These are phyloP conservation scores for Cymbopogon flexuosus DNA, from an alignment of 202 grass and related monocot species.

Conservation along the genomic window DNA sequence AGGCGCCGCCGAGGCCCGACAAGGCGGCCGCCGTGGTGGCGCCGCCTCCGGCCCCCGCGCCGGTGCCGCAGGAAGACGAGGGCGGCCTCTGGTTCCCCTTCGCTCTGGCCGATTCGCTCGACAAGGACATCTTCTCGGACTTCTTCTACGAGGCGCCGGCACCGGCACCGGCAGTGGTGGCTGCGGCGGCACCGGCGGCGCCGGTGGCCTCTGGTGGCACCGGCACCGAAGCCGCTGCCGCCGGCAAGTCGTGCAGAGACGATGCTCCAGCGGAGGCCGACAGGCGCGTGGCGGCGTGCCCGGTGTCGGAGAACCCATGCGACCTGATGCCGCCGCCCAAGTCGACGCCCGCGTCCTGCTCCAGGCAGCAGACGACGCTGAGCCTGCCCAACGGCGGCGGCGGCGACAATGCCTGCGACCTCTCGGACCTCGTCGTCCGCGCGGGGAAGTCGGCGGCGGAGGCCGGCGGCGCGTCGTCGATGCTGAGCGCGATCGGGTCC, in stretches of 20 bases:
- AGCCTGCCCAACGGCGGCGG: slow-evolving; percentile 17
- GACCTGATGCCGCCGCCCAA: slow-evolving; percentile 66
- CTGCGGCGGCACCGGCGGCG: background rate
- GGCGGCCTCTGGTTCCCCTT: slow-evolving; percentile 59
- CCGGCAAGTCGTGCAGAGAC: background rate
- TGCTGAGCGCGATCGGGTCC: slow-evolving; percentile 51
- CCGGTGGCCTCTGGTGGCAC: background rate
- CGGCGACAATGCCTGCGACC: background rate
- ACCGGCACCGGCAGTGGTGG: background rate
- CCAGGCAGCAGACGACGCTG: slow-evolving; percentile 35
- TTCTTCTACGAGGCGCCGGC: slow-evolving; percentile 52
- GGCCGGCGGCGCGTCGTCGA: slow-evolving; percentile 33
- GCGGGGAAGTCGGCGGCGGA: slow-evolving; percentile 23
- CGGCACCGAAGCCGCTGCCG: background rate
- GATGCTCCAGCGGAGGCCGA: background rate
- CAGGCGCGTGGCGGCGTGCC: background rate
- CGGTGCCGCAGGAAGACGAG: slow-evolving; percentile 44
- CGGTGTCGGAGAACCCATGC: slow-evolving; percentile 24
- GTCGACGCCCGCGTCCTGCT: slow-evolving; percentile 21
- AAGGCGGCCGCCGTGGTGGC: background rate
- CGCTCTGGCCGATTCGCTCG: slow-evolving; percentile 61
- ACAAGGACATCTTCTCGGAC: slow-evolving; percentile 75
- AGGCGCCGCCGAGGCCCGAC: slow-evolving; percentile 32
- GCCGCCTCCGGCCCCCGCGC: background rate
- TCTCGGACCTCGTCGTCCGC: slow-evolving; percentile 33